phyloP scores from a whole-genome alignment of 805 yeast genomes.

The Osmozyma mogii region DNA sequence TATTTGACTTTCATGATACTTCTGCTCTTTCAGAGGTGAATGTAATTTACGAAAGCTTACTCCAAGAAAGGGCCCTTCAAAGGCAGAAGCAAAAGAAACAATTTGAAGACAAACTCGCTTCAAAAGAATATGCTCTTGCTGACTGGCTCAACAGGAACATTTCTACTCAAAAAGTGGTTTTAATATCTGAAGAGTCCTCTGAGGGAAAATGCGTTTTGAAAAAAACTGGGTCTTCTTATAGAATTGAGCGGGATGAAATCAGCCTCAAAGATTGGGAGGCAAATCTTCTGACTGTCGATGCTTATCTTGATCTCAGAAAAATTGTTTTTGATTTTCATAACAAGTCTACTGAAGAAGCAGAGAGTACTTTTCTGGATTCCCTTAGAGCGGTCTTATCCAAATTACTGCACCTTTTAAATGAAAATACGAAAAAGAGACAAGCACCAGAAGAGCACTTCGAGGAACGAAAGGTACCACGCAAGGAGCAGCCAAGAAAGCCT shows the following conservation, averaged over 20 bases:
- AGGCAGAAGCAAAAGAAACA: slow-evolving; percentile 1
- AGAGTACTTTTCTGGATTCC: background rate
- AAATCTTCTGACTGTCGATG: too few relatives aligned
- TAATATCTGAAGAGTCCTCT: too few relatives aligned
- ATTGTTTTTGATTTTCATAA: slow-evolving; percentile 1
- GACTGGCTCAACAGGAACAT: slow-evolving; percentile 1
- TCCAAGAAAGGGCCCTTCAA: slow-evolving; percentile 13
- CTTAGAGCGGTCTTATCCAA: slow-evolving; percentile 3
- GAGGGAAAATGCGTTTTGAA: too few relatives aligned
- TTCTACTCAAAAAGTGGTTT: slow-evolving; percentile 2
- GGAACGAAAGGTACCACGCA: slow-evolving; percentile 7
- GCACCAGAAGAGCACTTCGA: slow-evolving; percentile 3
- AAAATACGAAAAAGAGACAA: slow-evolving; percentile 4
- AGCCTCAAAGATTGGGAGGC: too few relatives aligned
- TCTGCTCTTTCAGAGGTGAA: slow-evolving; percentile 17
- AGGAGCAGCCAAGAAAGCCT: slow-evolving; percentile 10
- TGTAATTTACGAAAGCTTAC: slow-evolving; percentile 21
- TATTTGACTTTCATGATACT: slow-evolving; percentile 12
- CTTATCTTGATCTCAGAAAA: slow-evolving; percentile 1
- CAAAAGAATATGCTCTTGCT: background rate
- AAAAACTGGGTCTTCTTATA: too few relatives aligned
- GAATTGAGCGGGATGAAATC: too few relatives aligned
- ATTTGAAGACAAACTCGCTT: background rate
- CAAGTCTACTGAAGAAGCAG: slow-evolving; percentile 1
- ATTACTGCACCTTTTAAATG: slow-evolving; percentile 1